phyloP scores from a whole-genome alignment of 345 rosid genomes.

The Limnanthes douglasii region DNA sequence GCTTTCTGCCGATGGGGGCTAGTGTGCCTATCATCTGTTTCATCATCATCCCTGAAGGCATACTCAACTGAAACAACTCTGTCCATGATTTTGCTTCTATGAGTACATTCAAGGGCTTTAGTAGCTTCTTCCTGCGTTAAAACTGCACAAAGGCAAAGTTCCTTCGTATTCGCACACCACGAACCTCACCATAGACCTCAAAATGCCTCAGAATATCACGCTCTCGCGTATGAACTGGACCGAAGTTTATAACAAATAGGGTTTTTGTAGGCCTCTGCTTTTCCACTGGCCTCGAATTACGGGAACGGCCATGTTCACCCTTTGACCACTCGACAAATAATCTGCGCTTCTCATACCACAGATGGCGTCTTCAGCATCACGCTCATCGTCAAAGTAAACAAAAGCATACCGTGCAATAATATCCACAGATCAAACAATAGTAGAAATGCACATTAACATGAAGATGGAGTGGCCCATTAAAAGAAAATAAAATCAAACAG shows the following conservation, averaged over 20 bases:
- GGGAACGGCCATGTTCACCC: slow-evolving; percentile 57
- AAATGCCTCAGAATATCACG: slow-evolving; percentile 58
- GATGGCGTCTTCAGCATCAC: slow-evolving; percentile 76
- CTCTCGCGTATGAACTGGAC: slow-evolving; percentile 50
- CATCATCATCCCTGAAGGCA: slow-evolving; percentile 60
- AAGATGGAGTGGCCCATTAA: slow-evolving; percentile 34
- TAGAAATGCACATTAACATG: slow-evolving; percentile 5
- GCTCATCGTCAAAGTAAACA: slow-evolving; percentile 76
- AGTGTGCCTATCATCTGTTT: slow-evolving; percentile 49
- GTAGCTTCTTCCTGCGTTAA: slow-evolving; percentile 74
- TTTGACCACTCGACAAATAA: slow-evolving; percentile 76
- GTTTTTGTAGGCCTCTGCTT: slow-evolving; percentile 72
- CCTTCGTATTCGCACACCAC: slow-evolving; percentile 45
- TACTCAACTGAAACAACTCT: slow-evolving; percentile 77
- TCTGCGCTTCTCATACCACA: slow-evolving; percentile 52
- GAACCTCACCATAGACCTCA: slow-evolving; percentile 62
- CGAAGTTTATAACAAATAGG: slow-evolving; percentile 72
- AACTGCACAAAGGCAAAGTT: slow-evolving; percentile 88
- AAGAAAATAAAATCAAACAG: slow-evolving; percentile 23
- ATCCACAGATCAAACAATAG: slow-evolving; percentile 10
- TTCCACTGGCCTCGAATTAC: slow-evolving; percentile 29
- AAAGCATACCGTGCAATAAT: slow-evolving; percentile 74
- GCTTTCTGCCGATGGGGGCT: too few relatives aligned
- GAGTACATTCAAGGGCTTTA: slow-evolving; percentile 63
- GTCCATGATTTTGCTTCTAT: slow-evolving; percentile 70